phyloP scores from a whole-genome alignment of 495 filamentous ascomycete species.

The Margaritispora aquatica region DNA sequence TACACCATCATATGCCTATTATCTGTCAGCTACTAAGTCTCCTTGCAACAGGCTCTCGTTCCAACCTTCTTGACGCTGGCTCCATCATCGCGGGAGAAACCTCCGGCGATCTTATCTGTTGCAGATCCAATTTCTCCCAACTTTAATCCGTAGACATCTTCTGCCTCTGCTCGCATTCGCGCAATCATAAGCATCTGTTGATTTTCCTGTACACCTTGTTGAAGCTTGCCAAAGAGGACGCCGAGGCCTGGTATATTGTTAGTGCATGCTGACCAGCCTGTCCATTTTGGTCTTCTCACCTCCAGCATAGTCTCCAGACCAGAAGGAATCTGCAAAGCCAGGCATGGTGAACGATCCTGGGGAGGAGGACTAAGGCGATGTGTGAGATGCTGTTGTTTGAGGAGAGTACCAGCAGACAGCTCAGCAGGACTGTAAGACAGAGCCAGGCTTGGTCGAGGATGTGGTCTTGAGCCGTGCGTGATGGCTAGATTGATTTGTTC shows the following conservation, averaged over 20 bases:
- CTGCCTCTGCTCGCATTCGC: slow-evolving; percentile 91
- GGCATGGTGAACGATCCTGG: slow-evolving; percentile 47
- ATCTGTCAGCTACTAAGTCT: neutral
- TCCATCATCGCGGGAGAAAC: slow-evolving; percentile 90
- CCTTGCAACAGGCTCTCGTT: neutral
- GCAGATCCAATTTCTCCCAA: slow-evolving; percentile 78
- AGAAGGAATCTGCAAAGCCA: slow-evolving; percentile 90
- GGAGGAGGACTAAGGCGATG: neutral
- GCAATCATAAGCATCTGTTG: slow-evolving; percentile 88
- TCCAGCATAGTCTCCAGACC: slow-evolving; percentile 81
- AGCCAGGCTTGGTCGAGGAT: neutral
- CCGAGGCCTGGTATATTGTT: slow-evolving; percentile 58
- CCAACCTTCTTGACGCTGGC: slow-evolving; percentile 87
- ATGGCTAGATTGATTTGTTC: no score
- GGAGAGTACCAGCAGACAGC: neutral
- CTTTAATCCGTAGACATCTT: slow-evolving; percentile 78
- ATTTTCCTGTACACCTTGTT: slow-evolving; percentile 93
- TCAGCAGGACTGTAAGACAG: slow-evolving; percentile 4
- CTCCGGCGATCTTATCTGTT: slow-evolving; percentile 74
- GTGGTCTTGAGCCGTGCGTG: no score
- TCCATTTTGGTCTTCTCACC: slow-evolving; percentile 42
- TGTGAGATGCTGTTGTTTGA: neutral
- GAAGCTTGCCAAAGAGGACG: slow-evolving; percentile 93
- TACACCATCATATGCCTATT: slow-evolving; percentile 89
- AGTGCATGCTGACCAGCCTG: neutral